Conservation (phyloP, 2,329 filamentous ascomycete species). For the Penicillium sp. region DNA sequence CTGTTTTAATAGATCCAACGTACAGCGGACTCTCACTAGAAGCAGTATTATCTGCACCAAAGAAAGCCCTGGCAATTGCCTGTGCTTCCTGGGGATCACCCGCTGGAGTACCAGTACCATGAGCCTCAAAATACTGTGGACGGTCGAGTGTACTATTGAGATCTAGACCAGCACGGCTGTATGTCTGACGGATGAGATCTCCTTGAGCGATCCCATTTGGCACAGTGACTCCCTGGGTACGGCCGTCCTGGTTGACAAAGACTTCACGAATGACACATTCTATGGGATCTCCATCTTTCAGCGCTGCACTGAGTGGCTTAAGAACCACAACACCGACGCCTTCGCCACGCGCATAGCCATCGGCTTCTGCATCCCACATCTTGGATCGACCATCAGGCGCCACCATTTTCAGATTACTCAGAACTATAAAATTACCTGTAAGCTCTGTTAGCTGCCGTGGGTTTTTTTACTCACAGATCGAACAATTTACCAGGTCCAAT, state of each 20-base stretch:
- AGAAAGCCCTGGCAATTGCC: conserved; percentile 14
- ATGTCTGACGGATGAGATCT: conserved; percentile 36
- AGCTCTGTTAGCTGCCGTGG: background rate
- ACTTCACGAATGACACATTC: conserved; percentile 34
- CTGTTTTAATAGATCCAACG: conserved; percentile 24
- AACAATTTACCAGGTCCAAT: conserved; percentile 19
- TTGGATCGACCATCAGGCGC: conserved; percentile 52
- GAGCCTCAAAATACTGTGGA: conserved; percentile 42
- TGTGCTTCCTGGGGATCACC: conserved; percentile 26
- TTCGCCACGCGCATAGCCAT: conserved; percentile 54
- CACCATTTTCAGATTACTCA: conserved; percentile 37
- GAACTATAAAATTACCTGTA: conserved; percentile 4
- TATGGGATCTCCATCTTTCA: conserved; percentile 46
- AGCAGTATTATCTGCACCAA: background rate
- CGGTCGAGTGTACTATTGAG: conserved; percentile 16
- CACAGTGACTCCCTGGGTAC: conserved; percentile 29
- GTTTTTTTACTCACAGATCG: background rate
- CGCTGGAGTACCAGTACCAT: conserved; percentile 37
- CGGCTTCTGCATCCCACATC: conserved; percentile 43
- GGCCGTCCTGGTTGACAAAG: conserved; percentile 32
- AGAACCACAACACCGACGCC: conserved; percentile 51
- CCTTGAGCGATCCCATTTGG: conserved; percentile 36
- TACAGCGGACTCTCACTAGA: conserved; percentile 4
- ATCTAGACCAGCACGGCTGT: conserved; percentile 37
- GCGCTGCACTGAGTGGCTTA: conserved; percentile 49